Percentiles rank a stretch among this genome's conserved stretches.
Evolutionary conservation across 352 stramenopile species (phyloP).

Genomic region (Phytophthora crassamura): DNA sequence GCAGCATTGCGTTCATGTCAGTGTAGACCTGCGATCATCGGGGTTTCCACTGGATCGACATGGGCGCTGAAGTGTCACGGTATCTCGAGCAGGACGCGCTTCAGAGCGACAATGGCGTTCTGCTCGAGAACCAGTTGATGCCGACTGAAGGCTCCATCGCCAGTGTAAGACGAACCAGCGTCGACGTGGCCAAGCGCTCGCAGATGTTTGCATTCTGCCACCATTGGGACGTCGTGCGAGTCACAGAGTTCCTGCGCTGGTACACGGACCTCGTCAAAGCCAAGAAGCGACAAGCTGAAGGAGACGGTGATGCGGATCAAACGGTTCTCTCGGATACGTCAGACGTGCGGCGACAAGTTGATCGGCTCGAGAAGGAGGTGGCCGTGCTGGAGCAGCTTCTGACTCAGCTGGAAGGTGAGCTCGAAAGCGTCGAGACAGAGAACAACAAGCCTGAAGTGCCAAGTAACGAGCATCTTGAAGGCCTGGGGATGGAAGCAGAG

Average conservation of each 20-base stretch:
- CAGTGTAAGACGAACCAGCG: slow-evolving; percentile 40
- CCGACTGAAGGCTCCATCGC: neutral
- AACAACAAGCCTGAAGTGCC: slow-evolving; percentile 5
- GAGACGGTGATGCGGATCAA: neutral
- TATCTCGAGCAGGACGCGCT: slow-evolving; percentile 50
- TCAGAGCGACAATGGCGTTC: slow-evolving; percentile 50
- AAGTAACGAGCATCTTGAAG: neutral
- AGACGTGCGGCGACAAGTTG: slow-evolving; percentile 35
- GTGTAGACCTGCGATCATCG: neutral
- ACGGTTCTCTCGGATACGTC: slow-evolving; percentile 32
- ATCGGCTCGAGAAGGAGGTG: slow-evolving; percentile 45
- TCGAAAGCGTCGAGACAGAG: slow-evolving; percentile 17
- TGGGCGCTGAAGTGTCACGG: slow-evolving; percentile 55
- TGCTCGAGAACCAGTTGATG: slow-evolving; percentile 38
- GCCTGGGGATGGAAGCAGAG: slow-evolving; percentile 18
- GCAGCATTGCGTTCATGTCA: neutral
- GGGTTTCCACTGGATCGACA: slow-evolving; percentile 8
- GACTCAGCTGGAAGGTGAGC: slow-evolving; percentile 51
- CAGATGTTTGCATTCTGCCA: slow-evolving; percentile 65
- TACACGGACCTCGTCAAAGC: slow-evolving; percentile 51
- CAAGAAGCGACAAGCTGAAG: slow-evolving; percentile 17
- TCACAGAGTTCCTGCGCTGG: slow-evolving; percentile 68
- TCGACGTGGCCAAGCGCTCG: slow-evolving; percentile 51
- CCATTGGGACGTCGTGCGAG: slow-evolving; percentile 60
- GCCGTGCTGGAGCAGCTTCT: slow-evolving; percentile 45